These are phyloP conservation scores for Trichomonas vaginalis DNA, from an alignment of 208 protist species.

Conservation along the genomic window DNA sequence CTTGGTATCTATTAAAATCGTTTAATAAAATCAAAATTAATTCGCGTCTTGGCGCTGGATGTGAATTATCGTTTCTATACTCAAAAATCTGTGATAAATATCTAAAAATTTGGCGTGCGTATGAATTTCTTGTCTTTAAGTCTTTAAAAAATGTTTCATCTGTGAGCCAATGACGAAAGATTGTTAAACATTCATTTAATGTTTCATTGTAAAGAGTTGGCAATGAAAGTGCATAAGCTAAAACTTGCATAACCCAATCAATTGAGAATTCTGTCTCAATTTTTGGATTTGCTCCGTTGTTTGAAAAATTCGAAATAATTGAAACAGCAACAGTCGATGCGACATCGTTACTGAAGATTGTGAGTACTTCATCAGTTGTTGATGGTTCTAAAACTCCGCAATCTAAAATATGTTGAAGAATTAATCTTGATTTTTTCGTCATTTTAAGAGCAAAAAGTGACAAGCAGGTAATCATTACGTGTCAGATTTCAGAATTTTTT, in stretches of 20 bases:
- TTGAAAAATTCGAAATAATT: not conserved
- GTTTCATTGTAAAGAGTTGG: not conserved
- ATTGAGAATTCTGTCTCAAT: not conserved
- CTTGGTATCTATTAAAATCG: not conserved
- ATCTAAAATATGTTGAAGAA: not conserved
- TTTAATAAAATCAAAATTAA: not conserved
- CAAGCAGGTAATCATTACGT: too few relatives aligned
- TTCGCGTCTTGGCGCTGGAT: not conserved
- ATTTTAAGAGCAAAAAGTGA: too few relatives aligned
- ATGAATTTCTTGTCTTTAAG: not conserved
- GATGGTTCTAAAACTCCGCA: not conserved
- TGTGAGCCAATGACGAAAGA: not conserved
- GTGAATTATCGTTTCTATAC: not conserved
- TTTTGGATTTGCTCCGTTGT: not conserved
- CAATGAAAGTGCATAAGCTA: not conserved
- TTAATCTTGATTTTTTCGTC: not conserved
- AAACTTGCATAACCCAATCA: not conserved
- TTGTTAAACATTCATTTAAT: not conserved
- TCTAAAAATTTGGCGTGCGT: not conserved
- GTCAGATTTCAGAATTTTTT: too few relatives aligned
- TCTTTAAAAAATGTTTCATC: not conserved
- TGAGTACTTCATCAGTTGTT: not conserved
- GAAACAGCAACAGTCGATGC: not conserved
- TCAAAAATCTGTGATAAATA: not conserved
- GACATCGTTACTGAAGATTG: not conserved